These are phyloP conservation scores for Claviceps spartinae DNA, from an alignment of 2,329 filamentous ascomycete species.

Conservation along the genomic window DNA sequence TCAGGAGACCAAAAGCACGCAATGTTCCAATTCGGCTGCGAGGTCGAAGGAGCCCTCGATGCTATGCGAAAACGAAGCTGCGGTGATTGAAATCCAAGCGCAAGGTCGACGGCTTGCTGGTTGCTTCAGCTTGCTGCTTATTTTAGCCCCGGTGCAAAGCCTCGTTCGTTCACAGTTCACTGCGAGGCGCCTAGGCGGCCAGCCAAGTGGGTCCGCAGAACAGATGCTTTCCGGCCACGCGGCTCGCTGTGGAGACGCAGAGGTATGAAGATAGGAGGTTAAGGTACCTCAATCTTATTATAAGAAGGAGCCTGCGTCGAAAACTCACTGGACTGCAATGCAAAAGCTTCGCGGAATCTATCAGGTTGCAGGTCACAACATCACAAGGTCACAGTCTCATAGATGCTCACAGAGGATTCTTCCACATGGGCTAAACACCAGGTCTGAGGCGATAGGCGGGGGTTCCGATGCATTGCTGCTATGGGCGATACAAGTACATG, in stretches of 20 bases:
- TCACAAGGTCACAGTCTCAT: neutral
- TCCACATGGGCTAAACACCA: neutral
- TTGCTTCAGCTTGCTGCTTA: neutral
- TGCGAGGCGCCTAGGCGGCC: too few species aligned
- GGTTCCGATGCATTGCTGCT: neutral
- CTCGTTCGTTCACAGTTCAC: neutral
- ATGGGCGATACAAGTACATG: neutral
- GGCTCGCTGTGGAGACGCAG: too few species aligned
- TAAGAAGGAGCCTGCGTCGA: too few species aligned
- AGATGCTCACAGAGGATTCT: neutral
- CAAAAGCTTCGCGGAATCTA: neutral
- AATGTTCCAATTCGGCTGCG: neutral
- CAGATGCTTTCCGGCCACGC: too few species aligned
- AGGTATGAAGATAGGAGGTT: too few species aligned
- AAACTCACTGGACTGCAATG: too few species aligned
- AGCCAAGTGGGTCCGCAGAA: neutral
- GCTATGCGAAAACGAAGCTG: neutral
- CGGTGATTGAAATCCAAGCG: neutral
- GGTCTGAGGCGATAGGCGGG: neutral
- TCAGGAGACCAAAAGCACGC: neutral
- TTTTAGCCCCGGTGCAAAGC: neutral
- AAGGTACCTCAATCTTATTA: too few species aligned
- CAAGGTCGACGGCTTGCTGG: neutral
- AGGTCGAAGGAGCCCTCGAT: neutral
- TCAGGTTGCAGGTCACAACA: neutral